These are phyloP conservation scores for Saccharomyces mikatae DNA, from an alignment of 805 yeast species.

Conservation along the genomic window DNA sequence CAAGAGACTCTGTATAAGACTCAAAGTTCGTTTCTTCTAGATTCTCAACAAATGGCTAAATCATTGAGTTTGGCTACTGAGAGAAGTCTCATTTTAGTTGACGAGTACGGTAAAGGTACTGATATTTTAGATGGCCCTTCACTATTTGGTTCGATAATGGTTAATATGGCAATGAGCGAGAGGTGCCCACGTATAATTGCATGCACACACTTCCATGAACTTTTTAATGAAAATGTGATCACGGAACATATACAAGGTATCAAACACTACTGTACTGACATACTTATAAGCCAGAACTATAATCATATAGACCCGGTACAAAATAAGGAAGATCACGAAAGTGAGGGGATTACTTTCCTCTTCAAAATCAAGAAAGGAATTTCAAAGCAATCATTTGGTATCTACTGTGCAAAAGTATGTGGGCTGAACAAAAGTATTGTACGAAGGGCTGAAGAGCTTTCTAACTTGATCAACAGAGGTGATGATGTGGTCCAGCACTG, in stretches of 20 bases:
- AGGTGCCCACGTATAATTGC: conserved; percentile 28
- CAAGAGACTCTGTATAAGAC: conserved; percentile 34
- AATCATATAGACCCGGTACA: neutral
- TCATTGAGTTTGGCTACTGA: conserved; percentile 35
- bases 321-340: neutral
- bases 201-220: conserved; percentile 40
- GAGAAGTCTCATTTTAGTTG: conserved; percentile 39
- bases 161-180: conserved; percentile 11
- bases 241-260: conserved; percentile 14
- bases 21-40: conserved; percentile 46
- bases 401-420: conserved; percentile 36
- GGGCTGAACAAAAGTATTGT: conserved; percentile 30
- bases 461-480: conserved; percentile 13
- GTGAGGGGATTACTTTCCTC: conserved; percentile 28
- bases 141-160: conserved; percentile 34
- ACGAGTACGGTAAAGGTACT: conserved; percentile 50
- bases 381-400: conserved; percentile 31
- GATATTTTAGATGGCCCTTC: conserved; percentile 41
- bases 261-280: conserved; percentile 32
- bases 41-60: conserved; percentile 37
- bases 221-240: conserved; percentile 27
- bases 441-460: conserved; percentile 28
- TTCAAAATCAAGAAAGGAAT: conserved; percentile 30
- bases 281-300: conserved; percentile 13
- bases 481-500: conserved; percentile 15